Evolutionary conservation across 805 yeast genomes (phyloP), one percentile per base, ranked within the genome.

Genomic region (Candida silvicultrix): DNA sequence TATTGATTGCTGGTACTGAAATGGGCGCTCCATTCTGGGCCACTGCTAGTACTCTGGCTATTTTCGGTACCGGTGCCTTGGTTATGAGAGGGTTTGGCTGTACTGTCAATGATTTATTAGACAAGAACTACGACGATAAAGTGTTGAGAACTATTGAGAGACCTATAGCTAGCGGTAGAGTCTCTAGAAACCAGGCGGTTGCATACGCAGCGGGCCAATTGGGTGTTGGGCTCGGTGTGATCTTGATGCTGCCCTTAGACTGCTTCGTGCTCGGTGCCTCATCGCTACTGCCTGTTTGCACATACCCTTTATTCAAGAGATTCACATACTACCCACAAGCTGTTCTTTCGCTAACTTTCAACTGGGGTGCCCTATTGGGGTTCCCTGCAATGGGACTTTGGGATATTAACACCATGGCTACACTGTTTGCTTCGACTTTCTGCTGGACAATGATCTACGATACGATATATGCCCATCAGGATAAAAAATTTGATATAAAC

Each of bases 71-170:
- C 4, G 99, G 99, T 14, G 78, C 97, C 0, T 58, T 90, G 36
- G 73, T 92, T 16, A 94, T 95, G 96, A 77, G 99, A 64, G 97
- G 98, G 23, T 97, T 97, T 2, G 99, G 99, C 0, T 94, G 99
- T 63, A 90, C 96, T 0, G 83, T 94, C 45, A 94, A 94, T 62
- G 99, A 94, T 65, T 71, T 92, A 40, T 71, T 83, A 61, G 99
- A 94, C 62, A 71, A 89, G 44, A 74, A 92, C 49, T 70, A 90
- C 42, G 99, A 94, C 59, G 73, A 76, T 51, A 77, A 89, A 63
- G 99, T 94, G 4, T 84, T 85, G 9, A 76, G 99, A 52, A 92
- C 98, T 3, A 77, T 82, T 42, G 88, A 83, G 58, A 73, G 99
- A 58, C 99, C 99, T n/a, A 74, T 94, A 42, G 90, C 99, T 0